Evolutionary conservation across 371 early-diverging fungal genomes (phyloP).

Genomic region (Fennellomyces sp.): DNA sequence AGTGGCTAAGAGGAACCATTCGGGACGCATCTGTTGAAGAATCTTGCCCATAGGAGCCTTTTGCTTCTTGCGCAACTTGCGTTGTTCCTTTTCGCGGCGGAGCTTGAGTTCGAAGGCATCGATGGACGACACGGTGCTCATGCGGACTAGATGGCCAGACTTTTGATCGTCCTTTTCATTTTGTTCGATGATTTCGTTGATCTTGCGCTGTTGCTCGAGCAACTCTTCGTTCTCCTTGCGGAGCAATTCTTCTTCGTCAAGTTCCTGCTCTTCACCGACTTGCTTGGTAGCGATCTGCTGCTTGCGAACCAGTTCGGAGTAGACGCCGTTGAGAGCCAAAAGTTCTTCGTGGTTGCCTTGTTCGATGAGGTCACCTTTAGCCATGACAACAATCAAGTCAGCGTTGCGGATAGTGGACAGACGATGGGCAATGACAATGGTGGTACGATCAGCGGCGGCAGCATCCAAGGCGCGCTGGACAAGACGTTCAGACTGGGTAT

Average conservation of each 20-base stretch:
- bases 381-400: conserved; percentile 79
- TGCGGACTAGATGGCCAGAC: conserved; percentile 17
- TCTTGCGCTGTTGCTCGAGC: conserved; percentile 11
- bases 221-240: conserved; percentile 19
- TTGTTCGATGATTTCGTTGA: conserved; percentile 9
- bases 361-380: conserved; percentile 71
- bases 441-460: conserved; percentile 76
- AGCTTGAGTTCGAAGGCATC: conserved; percentile 40
- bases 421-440: conserved; percentile 90
- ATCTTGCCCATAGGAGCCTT: conserved; percentile 47
- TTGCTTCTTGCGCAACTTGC: conserved; percentile 39
- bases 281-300: conserved; percentile 48
- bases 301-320: conserved; percentile 52
- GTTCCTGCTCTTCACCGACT: conserved; percentile 19
- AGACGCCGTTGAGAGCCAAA: conserved; percentile 46
- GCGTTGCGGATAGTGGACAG: conserved; percentile 77
- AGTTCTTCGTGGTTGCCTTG: conserved; percentile 68
- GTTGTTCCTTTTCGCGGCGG: conserved; percentile 39
- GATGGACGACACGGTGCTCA: conserved; percentile 20
- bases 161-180: conserved; percentile 4
- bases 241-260: conserved; percentile 21
- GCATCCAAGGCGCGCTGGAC: conserved; percentile 80
- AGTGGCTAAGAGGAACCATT: conserved; percentile 32
- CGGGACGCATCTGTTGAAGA: conserved; percentile 33
- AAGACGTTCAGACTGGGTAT: conserved; percentile 79